Evolutionary conservation across 164 flowering plant genomes (phyloP).

Genomic region (Chloranthus sessilifolius): DNA sequence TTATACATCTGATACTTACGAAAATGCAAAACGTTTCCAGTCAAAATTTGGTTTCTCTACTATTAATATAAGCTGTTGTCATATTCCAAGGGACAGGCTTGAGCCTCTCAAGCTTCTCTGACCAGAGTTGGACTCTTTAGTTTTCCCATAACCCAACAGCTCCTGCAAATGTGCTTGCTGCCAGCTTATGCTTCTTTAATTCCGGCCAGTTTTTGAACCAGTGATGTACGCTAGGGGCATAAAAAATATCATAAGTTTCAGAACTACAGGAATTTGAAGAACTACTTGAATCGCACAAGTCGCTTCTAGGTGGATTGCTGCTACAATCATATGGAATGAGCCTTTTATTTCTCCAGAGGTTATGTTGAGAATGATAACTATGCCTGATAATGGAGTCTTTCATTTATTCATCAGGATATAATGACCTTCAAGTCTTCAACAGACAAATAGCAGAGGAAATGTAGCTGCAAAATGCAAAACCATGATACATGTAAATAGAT

Average conservation of each 20-base stretch:
- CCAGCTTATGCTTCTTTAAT: conserved; percentile 42
- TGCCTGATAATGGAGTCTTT: no score
- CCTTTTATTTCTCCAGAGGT: not conserved
- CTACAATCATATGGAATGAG: not conserved
- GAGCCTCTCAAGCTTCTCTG: conserved; percentile 53
- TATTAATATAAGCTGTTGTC: conserved; percentile 56
- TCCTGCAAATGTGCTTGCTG: conserved; percentile 60
- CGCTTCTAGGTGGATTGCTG: conserved; percentile 6
- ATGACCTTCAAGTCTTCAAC: no score
- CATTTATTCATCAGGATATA: no score
- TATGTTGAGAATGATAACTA: not conserved
- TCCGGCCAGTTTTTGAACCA: conserved; percentile 74
- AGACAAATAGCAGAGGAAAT: no score
- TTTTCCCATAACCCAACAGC: conserved; percentile 62
- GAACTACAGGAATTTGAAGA: conserved; percentile 9
- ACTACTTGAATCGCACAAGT: not conserved
- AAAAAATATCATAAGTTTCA: conserved; percentile 23
- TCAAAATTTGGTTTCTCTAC: conserved; percentile 50
- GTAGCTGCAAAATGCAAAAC: no score
- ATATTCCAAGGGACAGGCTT: conserved; percentile 48
- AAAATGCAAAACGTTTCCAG: conserved; percentile 36
- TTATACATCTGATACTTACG: conserved; percentile 43
- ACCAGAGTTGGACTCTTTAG: conserved; percentile 59
- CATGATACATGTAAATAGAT: no score
- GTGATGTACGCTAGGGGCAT: conserved; percentile 35